Base-by-base conservation (phyloP, 2,329 filamentous ascomycete species). In the Dissoconium aciculare region DNA sequence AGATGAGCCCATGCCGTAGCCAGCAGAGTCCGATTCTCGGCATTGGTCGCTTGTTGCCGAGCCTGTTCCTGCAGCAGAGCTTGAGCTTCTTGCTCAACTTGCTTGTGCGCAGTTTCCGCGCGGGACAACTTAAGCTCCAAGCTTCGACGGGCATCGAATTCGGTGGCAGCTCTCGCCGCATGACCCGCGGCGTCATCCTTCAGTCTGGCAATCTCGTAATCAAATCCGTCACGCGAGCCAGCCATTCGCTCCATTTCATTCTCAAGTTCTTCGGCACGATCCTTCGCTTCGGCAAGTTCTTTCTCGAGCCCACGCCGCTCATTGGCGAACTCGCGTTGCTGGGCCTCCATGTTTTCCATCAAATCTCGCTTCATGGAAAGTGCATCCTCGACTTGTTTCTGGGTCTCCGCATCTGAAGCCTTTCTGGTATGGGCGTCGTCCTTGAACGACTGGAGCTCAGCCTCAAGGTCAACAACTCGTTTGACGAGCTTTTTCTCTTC, bases 341-440 rank as follows among this genome's bases (percentile, higher is more conserved):
- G 71, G 9, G 85, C 78, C 50, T 95, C 84, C 60, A 98, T 82
- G 49, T 98, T 98, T 41, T 82, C 78, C 57, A 98, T 74, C 6
- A 98, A 70, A 53, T 95, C 89, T 45, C 80, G 79, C 55, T 98
- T 98, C 1, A 80, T 94, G 3, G 82, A 85, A 44, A 89, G 82
- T 4, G 73, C 81, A 53, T 95, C 87, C 40, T 89, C 74, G 38
- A 93, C 69, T 45, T 75, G 76, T 47, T 63, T 69, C 59, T 68
- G 75, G 49, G 69, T 70, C 44, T 71, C 67, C 44, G 62, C 68
- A 50, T 70, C 71, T 42, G 66, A 68, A 30, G 63, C 70, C 28
- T 51, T 51, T 24, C 51, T 47, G 14, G 37, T 43, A 31, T 68
- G 64, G 3, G 78, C 66, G 38, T 91, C 80, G 35, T 85, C 78